These are phyloP conservation scores for Solanum infundibuliforme DNA, from an alignment of 257 asterid genomes.

Conservation along the genomic window DNA sequence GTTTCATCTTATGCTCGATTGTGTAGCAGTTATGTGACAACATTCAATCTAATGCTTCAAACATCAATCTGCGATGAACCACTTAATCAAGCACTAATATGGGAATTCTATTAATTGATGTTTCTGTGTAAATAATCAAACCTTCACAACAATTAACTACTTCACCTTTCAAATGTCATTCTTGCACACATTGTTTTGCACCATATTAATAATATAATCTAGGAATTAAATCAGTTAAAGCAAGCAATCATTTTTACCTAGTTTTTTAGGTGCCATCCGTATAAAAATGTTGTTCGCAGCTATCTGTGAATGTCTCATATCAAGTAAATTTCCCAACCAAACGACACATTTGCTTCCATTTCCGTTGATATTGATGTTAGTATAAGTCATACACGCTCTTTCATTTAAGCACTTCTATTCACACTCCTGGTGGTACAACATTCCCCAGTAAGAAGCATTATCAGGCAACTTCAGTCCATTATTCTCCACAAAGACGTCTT, in stretches of 20 bases:
- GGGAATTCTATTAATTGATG: not conserved
- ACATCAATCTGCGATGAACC: not conserved
- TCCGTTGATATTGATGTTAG: constrained; percentile 14
- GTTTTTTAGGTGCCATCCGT: constrained; percentile 19
- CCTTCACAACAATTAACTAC: not conserved
- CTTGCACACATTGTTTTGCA: not conserved
- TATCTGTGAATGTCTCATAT: constrained; percentile 4
- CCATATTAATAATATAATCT: not conserved
- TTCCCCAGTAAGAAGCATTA: constrained; percentile 7
- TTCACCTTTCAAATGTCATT: not conserved
- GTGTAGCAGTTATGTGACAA: not conserved
- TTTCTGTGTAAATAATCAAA: not conserved
- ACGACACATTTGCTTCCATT: constrained; percentile 17
- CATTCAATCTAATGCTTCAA: not conserved
- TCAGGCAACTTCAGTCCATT: constrained; percentile 24
- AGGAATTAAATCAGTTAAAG: not conserved
- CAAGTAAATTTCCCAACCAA: constrained; percentile 24
- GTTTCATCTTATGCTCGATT: not conserved
- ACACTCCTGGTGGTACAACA: constrained; percentile 8
- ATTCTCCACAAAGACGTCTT: constrained; percentile 22
- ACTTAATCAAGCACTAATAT: not conserved
- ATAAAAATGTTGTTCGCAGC: constrained; percentile 22
- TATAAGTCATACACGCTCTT: constrained; percentile 27
- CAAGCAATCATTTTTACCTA: constrained; percentile 8
- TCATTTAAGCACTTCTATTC: constrained; percentile 15